A percentile compares a stretch with the other conserved stretches of the same genome.
These are phyloP conservation scores for Zarea fungicola DNA, from an alignment of 2,329 filamentous ascomycete genomes.

Conservation along the genomic window DNA sequence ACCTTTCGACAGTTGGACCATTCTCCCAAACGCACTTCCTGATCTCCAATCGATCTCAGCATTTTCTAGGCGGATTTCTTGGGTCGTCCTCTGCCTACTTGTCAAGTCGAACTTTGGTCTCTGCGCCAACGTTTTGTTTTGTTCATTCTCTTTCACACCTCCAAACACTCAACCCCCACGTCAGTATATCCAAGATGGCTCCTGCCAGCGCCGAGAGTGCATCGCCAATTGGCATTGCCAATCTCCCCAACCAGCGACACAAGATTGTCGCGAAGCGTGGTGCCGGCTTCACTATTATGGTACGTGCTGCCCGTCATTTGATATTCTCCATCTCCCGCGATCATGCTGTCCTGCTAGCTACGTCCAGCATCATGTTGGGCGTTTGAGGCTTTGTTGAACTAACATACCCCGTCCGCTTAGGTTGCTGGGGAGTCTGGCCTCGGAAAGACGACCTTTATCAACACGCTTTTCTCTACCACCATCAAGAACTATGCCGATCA, in stretches of 20 bases:
- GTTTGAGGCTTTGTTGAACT: background rate
- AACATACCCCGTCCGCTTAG: conserved; percentile 43
- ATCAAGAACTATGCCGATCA: conserved; percentile 99
- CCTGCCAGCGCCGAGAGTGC: conserved; percentile 53
- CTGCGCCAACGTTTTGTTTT: background rate
- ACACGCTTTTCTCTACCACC: conserved; percentile 98
- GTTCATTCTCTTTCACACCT: background rate
- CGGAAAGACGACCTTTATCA: conserved; percentile 99
- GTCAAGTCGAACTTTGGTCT: conserved; percentile 1
- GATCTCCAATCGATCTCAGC: conserved; percentile 13
- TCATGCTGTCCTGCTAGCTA: background rate
- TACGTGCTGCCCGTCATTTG: conserved; percentile 40
- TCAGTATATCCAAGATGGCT: conserved; percentile 45
- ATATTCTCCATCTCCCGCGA: too few species aligned
- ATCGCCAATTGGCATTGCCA: conserved; percentile 68
- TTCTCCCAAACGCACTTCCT: conserved; percentile 12
- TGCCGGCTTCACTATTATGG: conserved; percentile 99
- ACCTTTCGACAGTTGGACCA: conserved; percentile 11
- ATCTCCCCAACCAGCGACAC: conserved; percentile 68
- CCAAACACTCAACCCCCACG: conserved; percentile 14
- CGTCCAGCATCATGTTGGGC: too few species aligned
- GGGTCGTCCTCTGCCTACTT: conserved; percentile 11
- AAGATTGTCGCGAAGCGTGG: conserved; percentile 78
- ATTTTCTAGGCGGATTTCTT: conserved; percentile 11
- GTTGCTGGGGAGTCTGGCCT: conserved; percentile 97